Percentiles rank a stretch among this genome's conserved stretches.
These are phyloP conservation scores for Paragyromitra xinjiangensis DNA, from an alignment of 495 filamentous ascomycete species.

Conservation along the genomic window DNA sequence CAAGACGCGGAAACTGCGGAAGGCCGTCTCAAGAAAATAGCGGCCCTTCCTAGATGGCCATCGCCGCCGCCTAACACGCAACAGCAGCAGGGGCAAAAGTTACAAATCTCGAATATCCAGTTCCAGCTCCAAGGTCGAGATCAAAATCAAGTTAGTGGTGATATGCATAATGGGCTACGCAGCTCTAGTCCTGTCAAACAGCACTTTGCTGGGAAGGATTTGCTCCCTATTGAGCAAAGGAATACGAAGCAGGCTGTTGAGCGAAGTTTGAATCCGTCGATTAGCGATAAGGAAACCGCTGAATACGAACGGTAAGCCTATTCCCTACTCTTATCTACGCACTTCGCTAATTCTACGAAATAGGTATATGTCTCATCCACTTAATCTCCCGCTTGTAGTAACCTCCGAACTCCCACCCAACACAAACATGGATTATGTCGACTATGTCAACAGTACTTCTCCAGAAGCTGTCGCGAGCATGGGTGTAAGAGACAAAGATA, in stretches of 20 bases:
- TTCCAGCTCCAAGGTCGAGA: constrained; percentile 38
- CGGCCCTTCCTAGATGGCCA: constrained; percentile 54
- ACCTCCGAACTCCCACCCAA: constrained; percentile 69
- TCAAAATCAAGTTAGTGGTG: constrained; percentile 22
- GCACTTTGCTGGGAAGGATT: constrained; percentile 48
- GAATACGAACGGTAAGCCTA: constrained; percentile 69
- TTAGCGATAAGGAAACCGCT: constrained; percentile 68
- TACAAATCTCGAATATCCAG: constrained; percentile 22
- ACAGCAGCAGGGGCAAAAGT: constrained; percentile 24
- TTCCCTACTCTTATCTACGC: neutral
- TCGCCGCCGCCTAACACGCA: constrained; percentile 16
- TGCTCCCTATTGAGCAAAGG: constrained; percentile 58
- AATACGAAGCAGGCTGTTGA: constrained; percentile 60
- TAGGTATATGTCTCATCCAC: constrained; percentile 89
- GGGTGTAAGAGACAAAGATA: constrained; percentile 69
- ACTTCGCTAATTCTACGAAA: constrained; percentile 48
- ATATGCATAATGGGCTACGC: constrained; percentile 39
- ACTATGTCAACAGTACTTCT: constrained; percentile 52
- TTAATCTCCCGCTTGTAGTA: constrained; percentile 86
- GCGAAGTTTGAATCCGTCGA: constrained; percentile 56
- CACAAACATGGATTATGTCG: constrained; percentile 56
- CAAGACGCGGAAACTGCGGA: constrained; percentile 59
- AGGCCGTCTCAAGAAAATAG: constrained; percentile 62
- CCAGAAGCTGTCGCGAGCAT: constrained; percentile 58
- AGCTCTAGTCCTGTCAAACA: constrained; percentile 47